A percentile compares a stretch with the other conserved stretches of the same genome.
Evolutionary conservation across 2,329 filamentous ascomycete genomes (phyloP).

Genomic region (Diplodia corticola): DNA sequence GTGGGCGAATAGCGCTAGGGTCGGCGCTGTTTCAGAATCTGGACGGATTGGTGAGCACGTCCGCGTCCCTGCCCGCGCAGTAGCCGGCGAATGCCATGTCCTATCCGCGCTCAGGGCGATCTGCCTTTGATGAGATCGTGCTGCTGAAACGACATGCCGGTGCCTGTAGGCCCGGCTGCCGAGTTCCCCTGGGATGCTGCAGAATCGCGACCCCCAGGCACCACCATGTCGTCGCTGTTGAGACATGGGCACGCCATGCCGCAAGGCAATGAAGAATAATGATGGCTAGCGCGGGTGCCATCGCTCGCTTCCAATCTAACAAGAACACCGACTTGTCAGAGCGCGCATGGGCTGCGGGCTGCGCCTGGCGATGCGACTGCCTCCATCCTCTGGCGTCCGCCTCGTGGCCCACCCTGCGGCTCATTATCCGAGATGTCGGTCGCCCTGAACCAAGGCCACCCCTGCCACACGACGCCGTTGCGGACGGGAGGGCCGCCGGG

Average conservation of each 20-base stretch:
- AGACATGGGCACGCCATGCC: not conserved
- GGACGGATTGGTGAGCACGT: constrained; percentile 12
- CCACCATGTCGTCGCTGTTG: not conserved
- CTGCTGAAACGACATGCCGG: not conserved
- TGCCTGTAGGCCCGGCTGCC: not conserved
- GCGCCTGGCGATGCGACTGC: not conserved
- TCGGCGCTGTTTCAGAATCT: constrained; percentile 12
- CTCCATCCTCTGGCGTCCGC: constrained; percentile 1
- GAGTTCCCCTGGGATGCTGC: not conserved
- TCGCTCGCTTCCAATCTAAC: constrained; percentile 8
- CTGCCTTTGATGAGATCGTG: constrained; percentile 10
- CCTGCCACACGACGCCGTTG: not conserved
- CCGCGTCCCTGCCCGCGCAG: not conserved
- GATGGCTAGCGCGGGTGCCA: not conserved
- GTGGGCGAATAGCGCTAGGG: not conserved
- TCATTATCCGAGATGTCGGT: constrained; percentile 16
- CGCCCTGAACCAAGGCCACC: not conserved
- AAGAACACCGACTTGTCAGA: constrained; percentile 2
- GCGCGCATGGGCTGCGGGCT: constrained; percentile 6
- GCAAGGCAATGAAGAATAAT: not conserved
- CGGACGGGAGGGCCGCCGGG: constrained; percentile 11
- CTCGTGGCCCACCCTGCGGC: not conserved
- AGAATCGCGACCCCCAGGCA: not conserved
- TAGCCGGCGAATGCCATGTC: constrained; percentile 8
- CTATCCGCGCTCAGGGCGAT: not conserved